Conservation (phyloP, 768 basidiomycete species). For the Leccinum obscurum region DNA sequence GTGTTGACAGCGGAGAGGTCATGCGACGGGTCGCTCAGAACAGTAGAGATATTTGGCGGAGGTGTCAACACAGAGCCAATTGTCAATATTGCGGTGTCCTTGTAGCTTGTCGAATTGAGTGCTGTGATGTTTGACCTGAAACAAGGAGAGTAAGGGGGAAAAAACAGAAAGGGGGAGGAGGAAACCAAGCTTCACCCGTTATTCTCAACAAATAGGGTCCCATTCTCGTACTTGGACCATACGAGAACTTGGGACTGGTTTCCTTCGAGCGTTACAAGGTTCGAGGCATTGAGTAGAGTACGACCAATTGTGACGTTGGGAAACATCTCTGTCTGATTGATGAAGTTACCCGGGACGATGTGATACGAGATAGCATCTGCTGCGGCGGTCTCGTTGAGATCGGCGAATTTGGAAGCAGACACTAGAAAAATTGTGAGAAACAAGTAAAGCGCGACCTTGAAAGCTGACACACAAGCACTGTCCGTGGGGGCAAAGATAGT, state of each 20-base stretch:
- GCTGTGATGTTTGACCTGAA: conserved; percentile 37
- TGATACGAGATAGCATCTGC: conserved; percentile 58
- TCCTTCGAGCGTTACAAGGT: conserved; percentile 55
- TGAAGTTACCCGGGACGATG: conserved; percentile 52
- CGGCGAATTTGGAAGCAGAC: conserved; percentile 12
- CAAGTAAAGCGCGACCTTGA: neutral
- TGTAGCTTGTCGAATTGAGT: conserved; percentile 38
- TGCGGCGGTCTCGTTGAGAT: conserved; percentile 35
- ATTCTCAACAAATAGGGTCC: conserved; percentile 48
- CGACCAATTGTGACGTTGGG: conserved; percentile 66
- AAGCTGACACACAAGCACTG: conserved; percentile 46
- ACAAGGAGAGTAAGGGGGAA: neutral
- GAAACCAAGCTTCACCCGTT: conserved; percentile 38
- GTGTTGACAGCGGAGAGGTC: conserved; percentile 39
- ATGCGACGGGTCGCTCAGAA: conserved; percentile 38
- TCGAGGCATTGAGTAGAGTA: conserved; percentile 54
- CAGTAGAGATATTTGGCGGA: conserved; percentile 48
- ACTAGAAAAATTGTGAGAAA: conserved; percentile 15
- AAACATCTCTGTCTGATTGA: conserved; percentile 40
- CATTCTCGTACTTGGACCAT: conserved; percentile 40
- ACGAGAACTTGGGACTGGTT: conserved; percentile 56
- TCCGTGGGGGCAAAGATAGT: conserved; percentile 62
- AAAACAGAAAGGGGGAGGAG: neutral
- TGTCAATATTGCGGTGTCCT: conserved; percentile 47
- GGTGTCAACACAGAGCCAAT: conserved; percentile 52